Evolutionary conservation across 352 stramenopile species (phyloP).

Genomic region (Phytophthora vignae): DNA sequence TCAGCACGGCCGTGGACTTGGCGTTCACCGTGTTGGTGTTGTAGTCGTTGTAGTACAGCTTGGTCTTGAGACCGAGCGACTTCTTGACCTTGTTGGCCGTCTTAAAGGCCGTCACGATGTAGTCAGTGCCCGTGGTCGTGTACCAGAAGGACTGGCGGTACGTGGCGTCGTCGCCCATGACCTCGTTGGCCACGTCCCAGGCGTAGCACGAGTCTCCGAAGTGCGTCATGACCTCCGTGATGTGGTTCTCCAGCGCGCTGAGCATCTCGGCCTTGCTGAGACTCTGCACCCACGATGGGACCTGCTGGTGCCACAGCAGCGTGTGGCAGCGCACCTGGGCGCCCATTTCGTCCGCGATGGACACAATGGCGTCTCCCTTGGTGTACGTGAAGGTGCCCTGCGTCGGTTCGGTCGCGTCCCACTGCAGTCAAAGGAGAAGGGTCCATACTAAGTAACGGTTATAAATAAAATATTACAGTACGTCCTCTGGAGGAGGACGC

Average conservation of each 20-base stretch:
- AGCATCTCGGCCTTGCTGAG: slow-evolving; percentile 34
- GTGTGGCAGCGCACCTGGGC: slow-evolving; percentile 42
- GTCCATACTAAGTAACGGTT: background rate
- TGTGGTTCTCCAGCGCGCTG: slow-evolving; percentile 35
- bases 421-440: slow-evolving; percentile 9
- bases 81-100: slow-evolving; percentile 42
- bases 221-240: slow-evolving; percentile 37
- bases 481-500: background rate
- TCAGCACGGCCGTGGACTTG: slow-evolving; percentile 39
- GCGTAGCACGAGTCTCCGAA: slow-evolving; percentile 39
- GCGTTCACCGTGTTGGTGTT: slow-evolving; percentile 40
- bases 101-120: slow-evolving; percentile 43
- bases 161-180: slow-evolving; percentile 34
- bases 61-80: slow-evolving; percentile 30
- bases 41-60: slow-evolving; percentile 43
- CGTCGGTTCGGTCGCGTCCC: slow-evolving; percentile 30
- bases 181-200: slow-evolving; percentile 41
- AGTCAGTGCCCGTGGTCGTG: slow-evolving; percentile 39
- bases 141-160: slow-evolving; percentile 44
- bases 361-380: slow-evolving; percentile 25
- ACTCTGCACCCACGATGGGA: slow-evolving; percentile 34
- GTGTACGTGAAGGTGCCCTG: slow-evolving; percentile 36
- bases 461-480: background rate
- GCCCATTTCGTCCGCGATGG: slow-evolving; percentile 29
- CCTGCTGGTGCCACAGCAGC: slow-evolving; percentile 36